These are phyloP conservation scores for Straminergon stramineum DNA, from an alignment of 225 moss, liverwort and hornwort genomes.

Conservation along the genomic window DNA sequence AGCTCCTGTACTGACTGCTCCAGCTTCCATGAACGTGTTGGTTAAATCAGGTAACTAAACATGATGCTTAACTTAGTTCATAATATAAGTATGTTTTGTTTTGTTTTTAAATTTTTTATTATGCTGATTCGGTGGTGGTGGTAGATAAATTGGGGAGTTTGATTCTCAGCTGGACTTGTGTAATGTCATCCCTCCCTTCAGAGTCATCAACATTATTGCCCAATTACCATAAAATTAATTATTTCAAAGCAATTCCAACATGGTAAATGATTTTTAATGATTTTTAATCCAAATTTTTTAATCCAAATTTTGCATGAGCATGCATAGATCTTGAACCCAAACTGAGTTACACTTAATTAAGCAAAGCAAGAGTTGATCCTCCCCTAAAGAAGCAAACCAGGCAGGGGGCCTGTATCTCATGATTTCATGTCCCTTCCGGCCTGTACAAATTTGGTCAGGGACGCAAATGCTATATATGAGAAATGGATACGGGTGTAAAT, in stretches of 20 bases:
- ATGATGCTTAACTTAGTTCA: background rate
- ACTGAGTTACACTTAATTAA: background rate
- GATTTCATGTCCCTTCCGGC: background rate
- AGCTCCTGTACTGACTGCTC: background rate
- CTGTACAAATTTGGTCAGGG: rapidly evolving
- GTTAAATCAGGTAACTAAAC: background rate
- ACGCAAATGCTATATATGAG: background rate
- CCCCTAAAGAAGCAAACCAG: background rate
- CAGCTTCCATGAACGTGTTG: background rate
- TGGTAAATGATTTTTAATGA: background rate
- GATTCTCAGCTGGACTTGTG: background rate
- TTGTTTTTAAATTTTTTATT: too few species aligned
- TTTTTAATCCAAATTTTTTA: background rate
- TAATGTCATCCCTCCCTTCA: background rate
- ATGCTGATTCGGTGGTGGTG: background rate
- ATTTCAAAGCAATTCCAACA: background rate
- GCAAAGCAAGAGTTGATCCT: background rate
- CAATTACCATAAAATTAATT: background rate
- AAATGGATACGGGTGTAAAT: background rate
- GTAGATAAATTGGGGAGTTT: background rate
- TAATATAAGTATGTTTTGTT: background rate
- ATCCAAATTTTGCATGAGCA: background rate
- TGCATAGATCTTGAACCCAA: background rate
- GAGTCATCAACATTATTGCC: background rate
- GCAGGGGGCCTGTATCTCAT: background rate